Evolutionary conservation across 2,329 filamentous ascomycete genomes (phyloP), one percentile per base, ranked within the genome.

Genomic region (Diplodia corticola): DNA sequence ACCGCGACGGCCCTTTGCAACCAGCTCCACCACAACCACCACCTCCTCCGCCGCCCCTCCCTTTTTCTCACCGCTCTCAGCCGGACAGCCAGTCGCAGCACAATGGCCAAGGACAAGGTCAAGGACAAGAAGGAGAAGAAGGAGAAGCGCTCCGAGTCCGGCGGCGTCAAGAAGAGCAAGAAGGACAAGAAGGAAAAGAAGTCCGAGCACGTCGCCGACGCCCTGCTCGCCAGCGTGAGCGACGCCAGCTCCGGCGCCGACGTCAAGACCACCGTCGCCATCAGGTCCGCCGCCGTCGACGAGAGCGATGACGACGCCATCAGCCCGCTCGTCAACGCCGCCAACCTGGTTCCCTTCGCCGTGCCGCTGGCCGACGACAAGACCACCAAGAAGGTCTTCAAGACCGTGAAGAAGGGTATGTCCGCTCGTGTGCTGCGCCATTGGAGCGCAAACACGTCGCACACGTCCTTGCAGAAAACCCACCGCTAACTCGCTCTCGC

Each of bases 341-440:
- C 77, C 72, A 88, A 89, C 67, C 82, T 96, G 55, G 91, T 96
- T 65, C 91, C 93, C 33, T 95, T 97, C 76, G 92, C 93, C 66
- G 85, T 90, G 72, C 91, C 92, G 37, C 82, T 96, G 68, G 90
- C 90, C 30, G 89, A 93, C 69, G 91, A 92, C 69, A 95, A 96
- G 85, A 85, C 81, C 67, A 80, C 84, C 68, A 87, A 88, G 80
- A 87, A 88, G 75, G 85, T 91, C 57, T 80, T 90, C 63, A 89
- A 89, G 79, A 82, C 82, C 15, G 83, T 89, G 46, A 86, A 87
- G 80, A 87, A 88, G 75, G 85, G 85, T 83, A 76, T 30, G 78
- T 77, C 22, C 17, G 22, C n/a, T 33, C 40, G 20, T 20, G 22
- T 20, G 40, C 54, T 20, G 15, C 28, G 12, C 49, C 4, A 79